A percentile compares a stretch with the other conserved stretches of the same genome.
Evolutionary conservation across 2,329 filamentous ascomycete genomes (phyloP).

Genomic region (Cercospora nicotianae): DNA sequence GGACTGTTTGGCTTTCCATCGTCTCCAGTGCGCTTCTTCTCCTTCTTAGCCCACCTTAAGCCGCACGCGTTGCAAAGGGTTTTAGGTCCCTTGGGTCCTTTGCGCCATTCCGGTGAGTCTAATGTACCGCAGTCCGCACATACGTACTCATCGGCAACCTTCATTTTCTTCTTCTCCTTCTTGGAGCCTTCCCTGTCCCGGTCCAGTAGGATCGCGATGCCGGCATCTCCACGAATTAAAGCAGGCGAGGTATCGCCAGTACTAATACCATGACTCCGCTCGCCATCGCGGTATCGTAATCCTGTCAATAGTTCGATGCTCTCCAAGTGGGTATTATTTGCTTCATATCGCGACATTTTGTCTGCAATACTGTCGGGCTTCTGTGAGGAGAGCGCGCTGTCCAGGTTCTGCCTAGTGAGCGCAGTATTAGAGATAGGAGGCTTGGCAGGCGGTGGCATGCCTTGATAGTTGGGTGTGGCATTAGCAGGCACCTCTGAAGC

Average conservation of each 20-base stretch:
- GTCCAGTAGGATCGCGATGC: constrained; percentile 79
- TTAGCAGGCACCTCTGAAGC: constrained; percentile 22
- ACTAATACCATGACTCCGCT: constrained; percentile 82
- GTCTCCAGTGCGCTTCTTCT: constrained; percentile 40
- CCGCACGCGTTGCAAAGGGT: constrained; percentile 96
- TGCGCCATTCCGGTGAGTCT: constrained; percentile 94
- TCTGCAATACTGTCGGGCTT: constrained; percentile 75
- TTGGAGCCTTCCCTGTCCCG: constrained; percentile 78
- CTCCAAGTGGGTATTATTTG: constrained; percentile 69
- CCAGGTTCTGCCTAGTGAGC: constrained; percentile 76
- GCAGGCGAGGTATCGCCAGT: constrained; percentile 80
- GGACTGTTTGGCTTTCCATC: constrained; percentile 31
- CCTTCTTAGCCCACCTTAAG: constrained; percentile 43
- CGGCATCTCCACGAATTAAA: constrained; percentile 80
- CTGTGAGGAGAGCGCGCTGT: constrained; percentile 65
- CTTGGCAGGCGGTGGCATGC: constrained; percentile 68
- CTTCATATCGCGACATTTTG: constrained; percentile 81
- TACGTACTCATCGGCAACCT: constrained; percentile 81
- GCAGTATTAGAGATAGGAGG: constrained; percentile 63
- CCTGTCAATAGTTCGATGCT: constrained; percentile 93
- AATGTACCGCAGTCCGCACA: constrained; percentile 94
- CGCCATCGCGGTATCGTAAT: constrained; percentile 81
- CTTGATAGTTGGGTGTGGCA: constrained; percentile 45
- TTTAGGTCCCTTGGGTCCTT: constrained; percentile 88
- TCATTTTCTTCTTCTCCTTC: constrained; percentile 86